Percentiles rank a stretch among this genome's conserved stretches.
Evolutionary conservation across 208 protist species (phyloP).

Genomic region (Blechomonas ayalai): DNA sequence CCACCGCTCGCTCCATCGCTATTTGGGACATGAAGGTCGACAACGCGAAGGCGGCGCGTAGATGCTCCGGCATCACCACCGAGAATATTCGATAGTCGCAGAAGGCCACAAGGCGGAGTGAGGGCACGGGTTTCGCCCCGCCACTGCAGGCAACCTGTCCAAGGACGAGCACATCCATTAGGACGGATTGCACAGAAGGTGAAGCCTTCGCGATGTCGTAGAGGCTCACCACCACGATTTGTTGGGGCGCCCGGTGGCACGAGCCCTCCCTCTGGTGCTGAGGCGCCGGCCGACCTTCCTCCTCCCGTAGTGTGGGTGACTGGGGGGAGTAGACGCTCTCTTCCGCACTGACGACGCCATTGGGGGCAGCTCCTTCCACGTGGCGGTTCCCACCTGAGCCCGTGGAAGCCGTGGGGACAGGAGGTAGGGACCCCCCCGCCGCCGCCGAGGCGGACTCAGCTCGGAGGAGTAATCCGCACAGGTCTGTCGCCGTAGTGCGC

Average conservation of each 20-base stretch:
- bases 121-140: constrained; percentile 12
- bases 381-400: too few relatives aligned
- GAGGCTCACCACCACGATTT: constrained; percentile 72
- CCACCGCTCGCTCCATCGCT: constrained; percentile 70
- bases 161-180: constrained; percentile 73
- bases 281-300: neutral
- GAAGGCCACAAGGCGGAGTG: constrained; percentile 76
- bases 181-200: constrained; percentile 40
- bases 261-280: neutral
- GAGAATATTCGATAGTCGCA: constrained; percentile 45
- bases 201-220: constrained; percentile 49
- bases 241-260: constrained; percentile 12
- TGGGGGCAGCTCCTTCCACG: too few relatives aligned
- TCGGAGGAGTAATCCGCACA: constrained; percentile 59
- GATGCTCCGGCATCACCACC: constrained; percentile 41
- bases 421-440: neutral
- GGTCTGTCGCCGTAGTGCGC: constrained; percentile 46
- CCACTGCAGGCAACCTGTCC: constrained; percentile 17
- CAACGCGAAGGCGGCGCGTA: constrained; percentile 69
- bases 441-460: constrained; percentile 18
- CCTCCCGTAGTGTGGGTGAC: neutral
- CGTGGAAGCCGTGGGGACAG: neutral
- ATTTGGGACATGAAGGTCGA: constrained; percentile 74
- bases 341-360: neutral
- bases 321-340: neutral